Evolutionary conservation across 148 eudicot species (phyloP).

Genomic region (Simmondsia chinensis): DNA sequence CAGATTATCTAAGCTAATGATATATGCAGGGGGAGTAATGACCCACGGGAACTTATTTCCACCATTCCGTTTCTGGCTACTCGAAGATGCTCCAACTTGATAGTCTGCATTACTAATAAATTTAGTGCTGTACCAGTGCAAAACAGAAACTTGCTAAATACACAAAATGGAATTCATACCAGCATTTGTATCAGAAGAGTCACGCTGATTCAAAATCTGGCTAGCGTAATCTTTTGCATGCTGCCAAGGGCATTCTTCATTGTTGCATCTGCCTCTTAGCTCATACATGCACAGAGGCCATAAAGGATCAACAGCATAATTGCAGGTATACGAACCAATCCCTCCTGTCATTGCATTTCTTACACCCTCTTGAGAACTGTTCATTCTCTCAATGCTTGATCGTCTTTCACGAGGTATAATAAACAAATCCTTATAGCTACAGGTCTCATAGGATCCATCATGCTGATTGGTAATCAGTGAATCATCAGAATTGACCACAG

Average conservation of each 20-base stretch:
- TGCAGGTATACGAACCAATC: constrained; percentile 39
- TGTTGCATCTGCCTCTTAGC: constrained; percentile 70
- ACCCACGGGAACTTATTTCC: constrained; percentile 12
- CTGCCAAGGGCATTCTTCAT: constrained; percentile 71
- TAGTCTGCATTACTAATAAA: constrained; percentile 31
- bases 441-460: constrained; percentile 4
- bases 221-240: constrained; percentile 37
- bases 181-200: constrained; percentile 10
- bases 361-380: constrained; percentile 12
- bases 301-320: constrained; percentile 36
- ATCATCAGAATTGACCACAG: constrained; percentile 5
- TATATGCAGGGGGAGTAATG: constrained; percentile 50
- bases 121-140: constrained; percentile 1
- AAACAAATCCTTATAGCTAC: constrained; percentile 6
- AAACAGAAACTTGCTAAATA: not conserved
- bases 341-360: constrained; percentile 14
- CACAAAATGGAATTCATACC: constrained; percentile 16
- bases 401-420: constrained; percentile 7
- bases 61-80: constrained; percentile 6
- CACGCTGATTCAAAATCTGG: constrained; percentile 11
- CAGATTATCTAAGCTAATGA: constrained; percentile 39
- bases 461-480: constrained; percentile 7
- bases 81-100: constrained; percentile 17
- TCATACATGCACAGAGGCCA: constrained; percentile 77
- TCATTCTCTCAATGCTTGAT: constrained; percentile 7